phyloP scores from a whole-genome alignment of 1,284 basidiomycete species.

The Cystobasidium slooffiae region DNA sequence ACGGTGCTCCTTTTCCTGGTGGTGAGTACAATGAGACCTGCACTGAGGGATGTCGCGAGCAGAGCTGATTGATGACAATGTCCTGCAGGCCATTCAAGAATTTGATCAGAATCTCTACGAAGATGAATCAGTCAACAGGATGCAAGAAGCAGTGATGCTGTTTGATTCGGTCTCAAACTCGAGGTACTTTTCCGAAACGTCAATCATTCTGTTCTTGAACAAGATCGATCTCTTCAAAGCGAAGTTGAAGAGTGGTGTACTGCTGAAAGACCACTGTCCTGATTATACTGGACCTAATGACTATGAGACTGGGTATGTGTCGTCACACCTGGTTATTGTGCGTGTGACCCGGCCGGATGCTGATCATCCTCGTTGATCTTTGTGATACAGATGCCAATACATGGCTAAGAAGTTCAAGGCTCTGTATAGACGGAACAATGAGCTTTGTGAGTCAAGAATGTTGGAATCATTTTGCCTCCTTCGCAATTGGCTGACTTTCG shows the following conservation, averaged over 20 bases:
- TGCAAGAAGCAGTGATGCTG: slow-evolving; percentile 43
- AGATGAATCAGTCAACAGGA: slow-evolving; percentile 39
- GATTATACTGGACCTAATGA: slow-evolving; percentile 49
- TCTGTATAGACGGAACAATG: slow-evolving; percentile 53
- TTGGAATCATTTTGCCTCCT: not conserved
- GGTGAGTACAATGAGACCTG: slow-evolving; percentile 57
- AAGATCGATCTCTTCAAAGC: slow-evolving; percentile 60
- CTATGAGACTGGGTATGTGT: slow-evolving; percentile 49
- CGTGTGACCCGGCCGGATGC: not conserved
- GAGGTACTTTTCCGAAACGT: slow-evolving; percentile 88
- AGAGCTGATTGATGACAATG: too few relatives aligned
- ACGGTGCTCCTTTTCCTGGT: slow-evolving; percentile 84
- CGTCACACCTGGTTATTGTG: not conserved
- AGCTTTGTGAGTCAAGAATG: slow-evolving; percentile 52
- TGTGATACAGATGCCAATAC: slow-evolving; percentile 52
- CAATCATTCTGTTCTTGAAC: slow-evolving; percentile 91
- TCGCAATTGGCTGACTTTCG: not conserved
- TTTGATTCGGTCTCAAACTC: slow-evolving; percentile 70
- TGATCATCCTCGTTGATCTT: not conserved
- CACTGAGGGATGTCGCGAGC: not conserved
- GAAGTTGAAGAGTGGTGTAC: slow-evolving; percentile 32
- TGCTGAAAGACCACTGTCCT: slow-evolving; percentile 45
- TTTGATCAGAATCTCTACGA: slow-evolving; percentile 44
- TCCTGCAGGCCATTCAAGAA: slow-evolving; percentile 36
- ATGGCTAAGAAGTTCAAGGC: slow-evolving; percentile 54